These are phyloP conservation scores for Triticum monococcum DNA, from an alignment of 176 grass and related monocot genomes.

Conservation along the genomic window DNA sequence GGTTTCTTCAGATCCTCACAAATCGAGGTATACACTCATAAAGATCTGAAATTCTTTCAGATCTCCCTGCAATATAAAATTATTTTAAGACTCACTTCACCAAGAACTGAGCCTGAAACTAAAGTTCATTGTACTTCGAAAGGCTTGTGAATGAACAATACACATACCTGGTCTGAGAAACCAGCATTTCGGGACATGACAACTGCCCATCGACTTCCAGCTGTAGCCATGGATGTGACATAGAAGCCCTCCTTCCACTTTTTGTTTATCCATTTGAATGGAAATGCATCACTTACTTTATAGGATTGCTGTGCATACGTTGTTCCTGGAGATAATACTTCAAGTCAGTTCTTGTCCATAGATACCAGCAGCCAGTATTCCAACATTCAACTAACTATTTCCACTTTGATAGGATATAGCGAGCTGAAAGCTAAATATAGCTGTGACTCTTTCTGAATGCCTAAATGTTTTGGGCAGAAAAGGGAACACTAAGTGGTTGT, in stretches of 20 bases:
- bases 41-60: neutral
- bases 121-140: constrained; percentile 8
- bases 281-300: constrained; percentile 96
- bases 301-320: constrained; percentile 93
- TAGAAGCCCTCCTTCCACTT: constrained; percentile 98
- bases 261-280: constrained; percentile 99
- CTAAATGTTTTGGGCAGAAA: neutral
- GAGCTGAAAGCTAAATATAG: constrained; percentile 7
- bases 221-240: constrained; percentile 94
- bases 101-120: neutral
- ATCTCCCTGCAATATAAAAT: neutral
- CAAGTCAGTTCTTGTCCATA: constrained; percentile 37
- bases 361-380: constrained; percentile 8
- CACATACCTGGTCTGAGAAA: constrained; percentile 75
- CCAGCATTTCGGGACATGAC: constrained; percentile 96
- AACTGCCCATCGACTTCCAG: constrained; percentile 85
- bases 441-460: neutral
- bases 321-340: constrained; percentile 56
- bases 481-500: neutral
- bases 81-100: neutral
- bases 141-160: constrained; percentile 13
- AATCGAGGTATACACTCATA: neutral
- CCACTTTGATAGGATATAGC: neutral
- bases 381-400: neutral
- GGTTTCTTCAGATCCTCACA: neutral